These are phyloP conservation scores for Cryptosporidium andersoni DNA, from an alignment of 169 alveolate species.

Conservation along the genomic window DNA sequence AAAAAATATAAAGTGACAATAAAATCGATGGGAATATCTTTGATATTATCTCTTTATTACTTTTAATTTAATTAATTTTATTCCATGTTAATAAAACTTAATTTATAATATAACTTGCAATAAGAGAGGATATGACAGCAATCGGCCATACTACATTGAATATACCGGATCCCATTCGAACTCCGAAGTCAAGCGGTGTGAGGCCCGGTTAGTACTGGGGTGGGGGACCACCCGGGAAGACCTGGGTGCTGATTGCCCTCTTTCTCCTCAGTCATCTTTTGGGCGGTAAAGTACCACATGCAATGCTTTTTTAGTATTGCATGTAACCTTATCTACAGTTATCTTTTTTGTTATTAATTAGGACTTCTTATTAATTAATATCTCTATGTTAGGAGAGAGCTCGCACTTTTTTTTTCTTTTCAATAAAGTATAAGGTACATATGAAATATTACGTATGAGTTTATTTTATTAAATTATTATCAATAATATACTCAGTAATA, in stretches of 20 bases:
- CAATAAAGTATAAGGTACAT: no score
- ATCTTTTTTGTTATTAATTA: neutral
- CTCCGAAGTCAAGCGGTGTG: conserved; percentile 90
- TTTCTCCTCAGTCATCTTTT: no score
- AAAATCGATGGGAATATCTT: neutral
- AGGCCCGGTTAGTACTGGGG: conserved; percentile 89
- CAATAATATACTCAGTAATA: no score
- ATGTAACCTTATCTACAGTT: neutral
- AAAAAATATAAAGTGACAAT: neutral
- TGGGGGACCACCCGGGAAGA: conserved; percentile 73
- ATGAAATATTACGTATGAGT: no score
- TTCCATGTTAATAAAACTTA: neutral
- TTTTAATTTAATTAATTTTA: neutral
- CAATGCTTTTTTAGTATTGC: neutral
- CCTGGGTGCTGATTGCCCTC: conserved; percentile 71
- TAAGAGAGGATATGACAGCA: neutral
- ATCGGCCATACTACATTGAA: conserved; percentile 89
- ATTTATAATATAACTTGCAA: neutral
- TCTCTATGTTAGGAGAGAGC: neutral
- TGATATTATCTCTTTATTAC: no score
- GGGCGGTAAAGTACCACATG: no score
- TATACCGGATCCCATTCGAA: conserved; percentile 91
- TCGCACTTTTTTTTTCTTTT: no score
- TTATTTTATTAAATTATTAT: no score
- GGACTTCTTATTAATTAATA: neutral